Conservation (phyloP, 139 green algal genomes). For the Diplosphaera chodatii region DNA sequence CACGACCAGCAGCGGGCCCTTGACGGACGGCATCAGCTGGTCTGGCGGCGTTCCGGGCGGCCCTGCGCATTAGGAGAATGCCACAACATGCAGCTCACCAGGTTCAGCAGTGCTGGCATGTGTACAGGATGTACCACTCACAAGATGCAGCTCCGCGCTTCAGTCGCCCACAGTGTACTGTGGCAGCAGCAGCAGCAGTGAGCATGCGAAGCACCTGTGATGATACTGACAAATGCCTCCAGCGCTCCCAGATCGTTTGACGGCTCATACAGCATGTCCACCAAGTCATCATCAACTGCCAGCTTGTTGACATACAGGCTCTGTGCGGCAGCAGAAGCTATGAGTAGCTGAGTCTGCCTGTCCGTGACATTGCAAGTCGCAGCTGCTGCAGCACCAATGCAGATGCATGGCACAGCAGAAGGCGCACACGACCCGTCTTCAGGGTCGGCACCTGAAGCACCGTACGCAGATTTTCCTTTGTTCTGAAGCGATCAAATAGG, state of each 20-base stretch:
- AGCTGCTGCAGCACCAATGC: too few species aligned
- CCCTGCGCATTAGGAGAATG: too few species aligned
- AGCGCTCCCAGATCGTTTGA: conserved; percentile 60
- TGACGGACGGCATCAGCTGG: conserved; percentile 45
- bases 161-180: too few species aligned
- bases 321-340: neutral
- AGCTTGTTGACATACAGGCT: conserved; percentile 62
- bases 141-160: too few species aligned
- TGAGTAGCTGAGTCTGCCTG: too few species aligned
- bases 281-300: conserved; percentile 82
- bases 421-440: neutral
- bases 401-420: too few species aligned
- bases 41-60: conserved; percentile 68
- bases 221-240: conserved; percentile 81
- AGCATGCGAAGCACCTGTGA: too few species aligned
- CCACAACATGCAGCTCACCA: too few species aligned
- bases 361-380: too few species aligned
- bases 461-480: conserved; percentile 50
- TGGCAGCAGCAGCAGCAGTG: too few species aligned
- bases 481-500: conserved; percentile 66
- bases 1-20: conserved; percentile 70
- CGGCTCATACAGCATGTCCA: conserved; percentile 62
- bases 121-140: too few species aligned
- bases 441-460: conserved; percentile 38
- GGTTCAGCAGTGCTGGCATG: too few species aligned